Conservation (phyloP, 2,329 filamentous ascomycete genomes). For the Microcera coccophila region DNA sequence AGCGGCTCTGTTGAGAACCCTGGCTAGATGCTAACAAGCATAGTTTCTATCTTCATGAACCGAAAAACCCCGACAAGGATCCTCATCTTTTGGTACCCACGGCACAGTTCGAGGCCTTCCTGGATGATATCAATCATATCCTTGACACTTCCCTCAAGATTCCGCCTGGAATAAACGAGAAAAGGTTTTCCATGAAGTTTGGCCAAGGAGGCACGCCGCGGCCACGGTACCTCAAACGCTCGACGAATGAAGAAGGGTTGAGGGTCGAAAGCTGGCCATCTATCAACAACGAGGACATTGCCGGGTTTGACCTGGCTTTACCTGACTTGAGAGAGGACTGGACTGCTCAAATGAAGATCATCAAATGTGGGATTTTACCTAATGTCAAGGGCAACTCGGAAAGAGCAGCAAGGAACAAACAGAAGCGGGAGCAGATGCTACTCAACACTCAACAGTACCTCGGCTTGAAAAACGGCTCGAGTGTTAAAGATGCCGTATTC, state of each 20-base stretch:
- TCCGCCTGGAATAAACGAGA: conserved; percentile 47
- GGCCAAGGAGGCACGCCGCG: conserved; percentile 54
- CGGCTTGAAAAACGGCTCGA: conserved; percentile 45
- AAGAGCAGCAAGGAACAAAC: conserved; percentile 48
- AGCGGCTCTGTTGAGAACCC: neutral
- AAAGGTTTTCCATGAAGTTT: conserved; percentile 61
- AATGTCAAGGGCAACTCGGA: conserved; percentile 40
- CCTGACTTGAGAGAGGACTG: conserved; percentile 12
- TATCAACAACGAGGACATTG: conserved; percentile 34
- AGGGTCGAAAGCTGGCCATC: conserved; percentile 34
- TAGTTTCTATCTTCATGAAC: conserved; percentile 65
- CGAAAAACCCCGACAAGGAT: conserved; percentile 38
- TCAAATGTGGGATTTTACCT: conserved; percentile 15
- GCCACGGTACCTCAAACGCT: conserved; percentile 65
- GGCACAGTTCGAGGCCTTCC: conserved; percentile 59
- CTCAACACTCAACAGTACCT: conserved; percentile 67
- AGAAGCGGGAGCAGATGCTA: conserved; percentile 50
- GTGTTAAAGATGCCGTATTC: conserved; percentile 49
- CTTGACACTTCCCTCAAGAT: conserved; percentile 54
- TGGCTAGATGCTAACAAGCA: conserved; percentile 9
- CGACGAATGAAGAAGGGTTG: conserved; percentile 38
- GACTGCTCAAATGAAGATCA: conserved; percentile 19
- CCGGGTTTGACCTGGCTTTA: conserved; percentile 26
- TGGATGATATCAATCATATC: conserved; percentile 61
- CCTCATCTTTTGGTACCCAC: conserved; percentile 66